Conservation (phyloP, 768 basidiomycete genomes). For the Leccinum olivaceopallidum region DNA sequence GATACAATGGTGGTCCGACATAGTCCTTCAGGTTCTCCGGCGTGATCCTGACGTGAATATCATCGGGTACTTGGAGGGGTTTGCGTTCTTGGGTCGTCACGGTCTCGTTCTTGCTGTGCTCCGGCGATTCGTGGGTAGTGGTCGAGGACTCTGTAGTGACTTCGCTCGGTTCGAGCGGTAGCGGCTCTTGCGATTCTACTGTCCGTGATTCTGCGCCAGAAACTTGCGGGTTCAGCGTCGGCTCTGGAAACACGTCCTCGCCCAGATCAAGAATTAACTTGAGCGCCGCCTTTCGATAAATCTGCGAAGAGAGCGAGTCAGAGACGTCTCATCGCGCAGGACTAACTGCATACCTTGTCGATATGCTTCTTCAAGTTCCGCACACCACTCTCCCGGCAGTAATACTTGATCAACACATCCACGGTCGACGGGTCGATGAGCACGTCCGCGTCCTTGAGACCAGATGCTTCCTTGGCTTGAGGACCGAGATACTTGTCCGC, state of each 20-base stretch:
- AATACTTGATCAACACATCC: constrained; percentile 91
- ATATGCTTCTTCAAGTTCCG: constrained; percentile 98
- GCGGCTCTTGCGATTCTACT: constrained; percentile 55
- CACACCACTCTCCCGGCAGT: constrained; percentile 96
- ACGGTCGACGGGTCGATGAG: constrained; percentile 74
- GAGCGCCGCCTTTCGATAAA: constrained; percentile 94
- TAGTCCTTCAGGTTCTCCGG: constrained; percentile 93
- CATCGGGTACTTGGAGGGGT: constrained; percentile 77
- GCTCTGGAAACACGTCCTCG: constrained; percentile 82
- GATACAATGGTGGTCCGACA: constrained; percentile 93
- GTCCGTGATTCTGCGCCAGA: constrained; percentile 31
- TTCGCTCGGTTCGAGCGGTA: constrained; percentile 36
- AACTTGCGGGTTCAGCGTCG: constrained; percentile 31
- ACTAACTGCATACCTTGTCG: constrained; percentile 72
- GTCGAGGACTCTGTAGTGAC: constrained; percentile 16
- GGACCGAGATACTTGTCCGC: constrained; percentile 87
- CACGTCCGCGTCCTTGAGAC: constrained; percentile 84
- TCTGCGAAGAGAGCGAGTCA: constrained; percentile 46
- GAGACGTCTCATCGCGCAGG: neutral
- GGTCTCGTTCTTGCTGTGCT: constrained; percentile 36
- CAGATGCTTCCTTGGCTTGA: constrained; percentile 89
- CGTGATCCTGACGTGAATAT: constrained; percentile 79
- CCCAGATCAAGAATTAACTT: constrained; percentile 90
- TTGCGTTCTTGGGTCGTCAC: constrained; percentile 79
- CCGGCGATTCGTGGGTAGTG: constrained; percentile 25